Evolutionary conservation across 306 rosid species (phyloP), one percentile per base, ranked within the genome.

Genomic region (Cucurbita pepo): DNA sequence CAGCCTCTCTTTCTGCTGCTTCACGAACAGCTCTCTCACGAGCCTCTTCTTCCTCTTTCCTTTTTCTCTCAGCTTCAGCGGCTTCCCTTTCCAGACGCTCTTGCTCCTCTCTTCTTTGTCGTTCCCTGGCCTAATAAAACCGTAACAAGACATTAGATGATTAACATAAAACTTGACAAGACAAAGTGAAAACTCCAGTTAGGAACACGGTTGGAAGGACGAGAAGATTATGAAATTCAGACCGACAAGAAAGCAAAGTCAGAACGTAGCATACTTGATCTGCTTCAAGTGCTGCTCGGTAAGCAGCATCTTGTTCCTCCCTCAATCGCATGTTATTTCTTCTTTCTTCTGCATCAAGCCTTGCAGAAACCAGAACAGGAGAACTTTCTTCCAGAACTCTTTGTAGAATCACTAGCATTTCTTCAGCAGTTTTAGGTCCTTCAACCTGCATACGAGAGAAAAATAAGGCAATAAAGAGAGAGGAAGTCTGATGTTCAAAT

Each of bases 221-320:
- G 3, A 21, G 66, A 9, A 73, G 44, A 58, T 7, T 22, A 9
- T 1, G 47, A 22, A 71, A 53, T 53, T 51, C 37, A 4, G 36
- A 14, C 37, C 10, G 56, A 56, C 43, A 55, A 22, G 56, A 60
- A 69, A 59, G 71, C 52, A 2, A 21, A 14, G 54, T 59, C 51
- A 60, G 16, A 45, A 69, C 47, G 72, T 51, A 69, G 61, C 91
- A 81, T 87, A 91, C 99, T 85, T 89, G 99, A 86, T 94, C 99
- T 47, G 99, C 97, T 87, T 94, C 96, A 72, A 94, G 99, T 41
- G 99, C 97, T 53, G 96, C 96, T 86, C 95, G 86, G 77, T 82
- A 95, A 50, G 99, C 99, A 79, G 99, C 97, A 91, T 91, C 99
- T 84, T 94, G 97, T 86, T 95, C 99, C 84, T 95, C 97, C 77